Evolutionary conservation across 495 filamentous ascomycete species (phyloP).

Genomic region (Penicillium taxi): DNA sequence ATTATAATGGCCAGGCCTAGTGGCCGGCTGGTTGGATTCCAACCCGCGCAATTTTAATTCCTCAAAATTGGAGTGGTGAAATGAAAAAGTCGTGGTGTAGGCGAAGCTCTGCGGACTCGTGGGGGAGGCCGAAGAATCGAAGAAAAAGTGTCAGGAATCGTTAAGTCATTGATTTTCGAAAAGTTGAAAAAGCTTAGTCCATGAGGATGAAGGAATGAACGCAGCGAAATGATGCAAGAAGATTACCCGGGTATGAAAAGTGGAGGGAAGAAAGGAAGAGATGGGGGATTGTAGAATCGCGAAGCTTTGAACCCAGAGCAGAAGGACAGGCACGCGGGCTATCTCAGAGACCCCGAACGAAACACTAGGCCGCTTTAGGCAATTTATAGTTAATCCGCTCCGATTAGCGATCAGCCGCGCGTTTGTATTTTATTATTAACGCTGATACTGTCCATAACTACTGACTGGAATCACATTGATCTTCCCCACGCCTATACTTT

Average conservation of each 20-base stretch:
- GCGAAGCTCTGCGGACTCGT: conserved; percentile 40
- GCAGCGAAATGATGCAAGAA: conserved; percentile 57
- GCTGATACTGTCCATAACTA: too few relatives aligned
- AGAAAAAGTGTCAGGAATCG: conserved; percentile 19
- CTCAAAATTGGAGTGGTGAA: conserved; percentile 22
- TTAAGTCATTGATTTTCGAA: conserved; percentile 44
- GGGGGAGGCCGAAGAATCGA: conserved; percentile 42
- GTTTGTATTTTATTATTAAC: too few relatives aligned
- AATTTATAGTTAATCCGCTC: conserved; percentile 19
- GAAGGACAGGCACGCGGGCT: conserved; percentile 26
- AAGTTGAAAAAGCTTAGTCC: conserved; percentile 48
- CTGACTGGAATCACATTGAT: too few relatives aligned
- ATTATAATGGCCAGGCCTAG: conserved; percentile 33
- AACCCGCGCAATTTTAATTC: conserved; percentile 25
- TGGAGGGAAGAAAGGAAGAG: conserved; percentile 19
- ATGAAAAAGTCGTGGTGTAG: conserved; percentile 46
- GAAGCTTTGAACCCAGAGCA: conserved; percentile 27
- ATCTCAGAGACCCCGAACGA: conserved; percentile 40
- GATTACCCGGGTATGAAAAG: conserved; percentile 9
- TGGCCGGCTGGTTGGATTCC: conserved; percentile 31
- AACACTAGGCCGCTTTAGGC: conserved; percentile 32
- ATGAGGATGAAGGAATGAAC: conserved; percentile 42
- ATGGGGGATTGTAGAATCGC: conserved; percentile 29
- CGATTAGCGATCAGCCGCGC: conserved; percentile 5
- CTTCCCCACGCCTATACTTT: too few relatives aligned